Evolutionary conservation across 2,329 filamentous ascomycete species (phyloP), one percentile per base, ranked within the genome.

Genomic region (Colletotrichum acutatum): DNA sequence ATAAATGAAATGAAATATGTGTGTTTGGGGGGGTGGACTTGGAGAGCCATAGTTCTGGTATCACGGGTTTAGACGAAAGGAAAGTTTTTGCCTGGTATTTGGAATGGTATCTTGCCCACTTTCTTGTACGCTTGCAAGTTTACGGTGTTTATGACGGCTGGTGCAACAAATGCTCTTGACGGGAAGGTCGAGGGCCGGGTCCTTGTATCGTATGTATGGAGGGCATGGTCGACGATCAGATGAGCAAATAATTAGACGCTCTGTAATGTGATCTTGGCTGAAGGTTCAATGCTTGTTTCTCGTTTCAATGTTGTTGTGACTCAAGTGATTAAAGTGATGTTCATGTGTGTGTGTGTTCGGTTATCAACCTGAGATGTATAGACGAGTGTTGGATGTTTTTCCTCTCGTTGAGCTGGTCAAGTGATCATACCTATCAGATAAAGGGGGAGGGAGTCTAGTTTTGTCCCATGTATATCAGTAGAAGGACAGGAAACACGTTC

Each of bases 201-300:
- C 70, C 66, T 69, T 74, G 73, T 74, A 74, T 74, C 70, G 70
- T 74, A 74, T 74, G 73, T 74, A 74, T 69, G 70, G 73, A 72
- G 64, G 70, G 70, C 69, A 72, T 68, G 72, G 72, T 69, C 60
- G 72, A 68, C 60, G 68, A 70, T 75, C 73, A 74, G 74, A 75
- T 58, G 72, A 65, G 74, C 74, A 75, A 72, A 72, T 66, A 68
- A 74, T 72, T 74, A 74, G 73, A 72, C 65, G 74, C 74, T 75
- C 68, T 72, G 58, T 75, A 75, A 75, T 75, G 74, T 74, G 74
- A 75, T 73, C 64, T 75, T 73, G 71, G 32, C 71, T 63, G 26
- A 37, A 58, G 42, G 53, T 72, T 70, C 59, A 60, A 65, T 57
- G 14, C 12, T 26, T 24, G 19, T 62, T 11, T 54, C 22, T 54